Conservation (phyloP, 257 asterid genomes). For the Linderniella brevidens region DNA sequence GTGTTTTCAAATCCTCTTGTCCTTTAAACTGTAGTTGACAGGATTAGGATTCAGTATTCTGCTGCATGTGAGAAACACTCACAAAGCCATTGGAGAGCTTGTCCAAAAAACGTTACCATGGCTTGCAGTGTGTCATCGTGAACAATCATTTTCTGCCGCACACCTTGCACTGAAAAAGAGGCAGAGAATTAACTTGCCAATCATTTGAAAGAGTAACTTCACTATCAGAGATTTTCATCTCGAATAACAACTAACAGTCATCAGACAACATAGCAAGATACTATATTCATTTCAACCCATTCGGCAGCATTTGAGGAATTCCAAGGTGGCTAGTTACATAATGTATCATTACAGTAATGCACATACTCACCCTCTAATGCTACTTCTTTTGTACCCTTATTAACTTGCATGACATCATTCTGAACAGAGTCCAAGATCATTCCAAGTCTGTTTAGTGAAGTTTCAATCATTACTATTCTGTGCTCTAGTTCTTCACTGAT, state of each 20-base stretch:
- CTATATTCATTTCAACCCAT: too few species aligned
- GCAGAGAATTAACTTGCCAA: slow-evolving; percentile 10
- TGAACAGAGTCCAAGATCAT: slow-evolving; percentile 80
- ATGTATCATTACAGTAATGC: background rate
- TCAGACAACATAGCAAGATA: too few species aligned
- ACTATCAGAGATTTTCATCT: background rate
- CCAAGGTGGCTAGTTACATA: too few species aligned
- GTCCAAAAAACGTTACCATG: slow-evolving; percentile 37
- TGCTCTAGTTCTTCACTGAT: slow-evolving; percentile 69
- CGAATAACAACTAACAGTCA: too few species aligned
- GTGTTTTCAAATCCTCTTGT: slow-evolving; percentile 61
- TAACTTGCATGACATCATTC: slow-evolving; percentile 71
- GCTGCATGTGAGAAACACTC: background rate
- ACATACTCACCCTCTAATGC: slow-evolving; percentile 42
- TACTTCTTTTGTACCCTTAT: slow-evolving; percentile 75
- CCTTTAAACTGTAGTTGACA: slow-evolving; percentile 37
- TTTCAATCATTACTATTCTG: slow-evolving; percentile 72
- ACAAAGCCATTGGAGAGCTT: slow-evolving; percentile 2
- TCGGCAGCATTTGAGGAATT: too few species aligned
- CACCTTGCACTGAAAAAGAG: slow-evolving; percentile 43
- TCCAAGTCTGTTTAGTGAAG: slow-evolving; percentile 63
- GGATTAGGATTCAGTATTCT: background rate
- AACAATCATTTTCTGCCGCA: slow-evolving; percentile 46
- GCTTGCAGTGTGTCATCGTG: slow-evolving; percentile 51
- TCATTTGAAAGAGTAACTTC: slow-evolving; percentile 1